Conservation (phyloP, 1,139 yeast species). For the Pichia terricola region DNA sequence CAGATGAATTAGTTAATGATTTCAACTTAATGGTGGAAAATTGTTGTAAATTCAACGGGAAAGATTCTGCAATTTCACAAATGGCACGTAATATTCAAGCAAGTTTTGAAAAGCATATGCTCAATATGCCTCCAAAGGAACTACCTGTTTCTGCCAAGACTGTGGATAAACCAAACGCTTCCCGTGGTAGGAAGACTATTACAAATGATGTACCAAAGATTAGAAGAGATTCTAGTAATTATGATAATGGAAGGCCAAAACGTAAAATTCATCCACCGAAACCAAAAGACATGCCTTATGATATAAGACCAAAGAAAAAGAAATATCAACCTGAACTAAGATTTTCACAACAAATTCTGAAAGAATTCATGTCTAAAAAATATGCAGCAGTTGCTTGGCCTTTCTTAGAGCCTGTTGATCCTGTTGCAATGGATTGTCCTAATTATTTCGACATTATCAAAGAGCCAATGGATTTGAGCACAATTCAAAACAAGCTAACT, state of each 20-base stretch:
- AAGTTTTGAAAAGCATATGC: slow-evolving; percentile 86
- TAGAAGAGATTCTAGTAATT: slow-evolving; percentile 44
- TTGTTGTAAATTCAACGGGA: slow-evolving; percentile 80
- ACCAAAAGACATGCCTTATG: slow-evolving; percentile 88
- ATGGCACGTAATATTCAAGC: slow-evolving; percentile 90
- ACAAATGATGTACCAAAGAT: slow-evolving; percentile 38
- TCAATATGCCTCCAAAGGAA: slow-evolving; percentile 81
- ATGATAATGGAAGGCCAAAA: slow-evolving; percentile 67
- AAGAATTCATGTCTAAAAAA: slow-evolving; percentile 76
- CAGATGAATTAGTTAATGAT: slow-evolving; percentile 64
- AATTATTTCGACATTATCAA: slow-evolving; percentile 77
- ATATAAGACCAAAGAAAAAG: slow-evolving; percentile 82
- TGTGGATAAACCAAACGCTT: slow-evolving; percentile 11
- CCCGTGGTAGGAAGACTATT: neutral
- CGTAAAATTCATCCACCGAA: slow-evolving; percentile 96
- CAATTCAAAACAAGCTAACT: slow-evolving; percentile 68
- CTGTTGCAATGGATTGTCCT: slow-evolving; percentile 88
- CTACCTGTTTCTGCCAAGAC: slow-evolving; percentile 29
- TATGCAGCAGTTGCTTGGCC: slow-evolving; percentile 83
- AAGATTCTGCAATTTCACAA: slow-evolving; percentile 68
- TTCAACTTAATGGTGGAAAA: slow-evolving; percentile 79
- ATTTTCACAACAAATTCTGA: slow-evolving; percentile 73
- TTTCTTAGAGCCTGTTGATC: slow-evolving; percentile 88
- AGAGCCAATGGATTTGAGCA: slow-evolving; percentile 91
- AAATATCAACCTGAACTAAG: slow-evolving; percentile 84